phyloP scores from a whole-genome alignment of 345 rosid genomes.

The Syzygium jambos region DNA sequence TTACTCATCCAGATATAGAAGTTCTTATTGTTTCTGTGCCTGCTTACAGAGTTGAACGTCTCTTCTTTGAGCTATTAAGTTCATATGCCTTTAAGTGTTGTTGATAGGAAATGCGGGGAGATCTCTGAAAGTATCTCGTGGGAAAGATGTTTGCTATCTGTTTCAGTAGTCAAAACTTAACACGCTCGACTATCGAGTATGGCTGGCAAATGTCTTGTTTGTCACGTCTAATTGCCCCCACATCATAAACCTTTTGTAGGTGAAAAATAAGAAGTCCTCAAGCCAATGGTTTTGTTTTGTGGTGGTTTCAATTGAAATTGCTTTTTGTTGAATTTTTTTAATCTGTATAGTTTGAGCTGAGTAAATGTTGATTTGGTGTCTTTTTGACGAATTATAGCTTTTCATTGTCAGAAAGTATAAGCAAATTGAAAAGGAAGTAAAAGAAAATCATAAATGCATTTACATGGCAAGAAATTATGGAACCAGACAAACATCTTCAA shows the following conservation, averaged over 20 bases:
- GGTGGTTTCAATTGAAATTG: neutral
- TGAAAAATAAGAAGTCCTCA: neutral
- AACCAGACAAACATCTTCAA: no score
- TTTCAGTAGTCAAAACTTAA: neutral
- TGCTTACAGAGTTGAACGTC: neutral
- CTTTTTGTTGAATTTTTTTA: neutral
- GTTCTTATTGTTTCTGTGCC: neutral
- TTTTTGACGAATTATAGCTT: neutral
- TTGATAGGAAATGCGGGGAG: neutral
- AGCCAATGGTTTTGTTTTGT: neutral
- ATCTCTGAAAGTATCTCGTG: neutral
- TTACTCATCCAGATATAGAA: neutral
- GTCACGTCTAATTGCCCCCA: neutral
- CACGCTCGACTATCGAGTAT: neutral
- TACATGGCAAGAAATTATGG: no score
- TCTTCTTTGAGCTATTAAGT: neutral
- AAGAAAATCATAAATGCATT: no score
- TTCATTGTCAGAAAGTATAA: neutral
- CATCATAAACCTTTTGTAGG: neutral
- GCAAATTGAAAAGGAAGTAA: neutral
- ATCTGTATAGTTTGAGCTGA: neutral
- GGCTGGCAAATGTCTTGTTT: neutral
- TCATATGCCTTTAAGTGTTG: neutral
- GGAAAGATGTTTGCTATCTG: neutral
- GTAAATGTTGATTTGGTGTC: neutral